phyloP scores from a whole-genome alignment of 441 rosid genomes.

The Hura crepitans region DNA sequence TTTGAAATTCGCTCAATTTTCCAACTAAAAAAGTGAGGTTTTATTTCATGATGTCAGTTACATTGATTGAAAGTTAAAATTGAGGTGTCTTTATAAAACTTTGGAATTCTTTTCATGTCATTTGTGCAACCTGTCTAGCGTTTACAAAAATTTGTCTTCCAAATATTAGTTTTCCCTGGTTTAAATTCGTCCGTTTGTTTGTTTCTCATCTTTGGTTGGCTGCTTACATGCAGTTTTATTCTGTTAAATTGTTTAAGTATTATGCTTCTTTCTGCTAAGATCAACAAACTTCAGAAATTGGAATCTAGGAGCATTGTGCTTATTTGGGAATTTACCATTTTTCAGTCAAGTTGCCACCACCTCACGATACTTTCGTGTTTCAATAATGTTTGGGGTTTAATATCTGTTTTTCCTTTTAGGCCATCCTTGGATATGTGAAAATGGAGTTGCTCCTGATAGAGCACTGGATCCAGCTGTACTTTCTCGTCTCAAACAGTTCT shows the following conservation, averaged over 20 bases:
- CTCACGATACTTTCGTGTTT: constrained; percentile 3
- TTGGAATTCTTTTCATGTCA: background rate
- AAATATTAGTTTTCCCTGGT: background rate
- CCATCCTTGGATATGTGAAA: constrained; percentile 98
- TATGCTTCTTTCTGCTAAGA: background rate
- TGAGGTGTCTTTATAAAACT: too few relatives aligned
- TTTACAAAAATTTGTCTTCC: background rate
- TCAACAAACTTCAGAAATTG: background rate
- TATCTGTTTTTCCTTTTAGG: constrained; percentile 39
- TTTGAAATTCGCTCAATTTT: too few relatives aligned
- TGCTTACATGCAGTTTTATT: background rate
- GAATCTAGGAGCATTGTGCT: constrained; percentile 2
- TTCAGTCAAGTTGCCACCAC: background rate
- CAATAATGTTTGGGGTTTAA: background rate
- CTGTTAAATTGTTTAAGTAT: background rate
- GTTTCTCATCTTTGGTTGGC: background rate
- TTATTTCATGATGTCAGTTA: too few relatives aligned
- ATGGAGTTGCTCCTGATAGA: constrained; percentile 99
- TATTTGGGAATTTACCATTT: background rate
- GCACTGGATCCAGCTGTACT: constrained; percentile 92
- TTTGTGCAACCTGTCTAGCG: background rate
- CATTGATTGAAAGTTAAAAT: too few relatives aligned
- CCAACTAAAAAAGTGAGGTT: too few relatives aligned
- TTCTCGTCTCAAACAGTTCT: constrained; percentile 93
- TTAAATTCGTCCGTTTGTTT: background rate